Evolutionary conservation across 2,329 filamentous ascomycete species (phyloP), one percentile per base, ranked within the genome.

Genomic region (Anthostomella pinea): DNA sequence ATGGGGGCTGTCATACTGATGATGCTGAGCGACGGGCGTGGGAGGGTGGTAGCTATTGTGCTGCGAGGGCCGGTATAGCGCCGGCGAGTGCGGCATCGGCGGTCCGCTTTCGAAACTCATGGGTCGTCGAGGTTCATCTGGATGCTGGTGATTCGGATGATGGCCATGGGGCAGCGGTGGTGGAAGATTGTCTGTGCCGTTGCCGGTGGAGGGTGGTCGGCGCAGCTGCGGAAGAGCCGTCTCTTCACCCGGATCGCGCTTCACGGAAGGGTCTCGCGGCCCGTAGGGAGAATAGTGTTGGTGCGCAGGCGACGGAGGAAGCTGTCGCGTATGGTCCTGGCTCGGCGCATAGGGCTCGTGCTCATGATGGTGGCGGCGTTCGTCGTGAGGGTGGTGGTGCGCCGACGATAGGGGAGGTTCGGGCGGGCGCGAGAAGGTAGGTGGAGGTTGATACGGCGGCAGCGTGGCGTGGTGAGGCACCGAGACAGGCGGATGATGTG

Each of bases 341-440:
- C 75, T 70, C 46, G 71, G 68, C 55, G 70, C 64, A 53, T 70
- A 75, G 38, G 67, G 64, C 49, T 77, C 75, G 60, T 67, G 71
- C 35, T 77, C 75, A 72, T 75, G 69, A 52, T 73, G 72, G 51
- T 73, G 71, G 49, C 74, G 73, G 58, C 74, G 74, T 51, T 79
- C 73, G 53, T 78, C 70, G 63, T 45, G 43, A 33, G 61, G 49
- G 39, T 67, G 68, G 41, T 67, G 61, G 38, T 65, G 66, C 54
- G 69, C 64, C 42, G 64, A 55, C 46, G 60, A 62, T 47, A 63
- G 51, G 39, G 59, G 54, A 37, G 59, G 53, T 48, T 66, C 64
- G 46, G 58, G 52, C 33, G 64, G 59, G 44, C 63, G 62, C 37
- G 64, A 53, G 54, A 58, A 68, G 46, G 62, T 54, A 44, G 51